Evolutionary conservation across 805 yeast species (phyloP).

Genomic region (Candida nitratophila): DNA sequence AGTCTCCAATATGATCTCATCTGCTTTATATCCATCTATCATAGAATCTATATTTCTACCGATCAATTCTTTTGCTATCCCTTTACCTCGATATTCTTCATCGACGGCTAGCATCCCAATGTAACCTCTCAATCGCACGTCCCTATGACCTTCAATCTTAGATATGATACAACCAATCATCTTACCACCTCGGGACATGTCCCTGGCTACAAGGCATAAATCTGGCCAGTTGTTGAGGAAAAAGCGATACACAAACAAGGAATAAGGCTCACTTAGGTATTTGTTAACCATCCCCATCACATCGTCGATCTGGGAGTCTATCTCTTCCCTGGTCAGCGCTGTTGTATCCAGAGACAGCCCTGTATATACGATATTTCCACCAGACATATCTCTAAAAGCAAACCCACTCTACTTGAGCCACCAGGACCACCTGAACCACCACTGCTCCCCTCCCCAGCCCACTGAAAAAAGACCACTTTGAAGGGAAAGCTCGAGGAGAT

Average conservation of each 20-base stretch:
- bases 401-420: too few species aligned
- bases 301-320: conserved; percentile 37
- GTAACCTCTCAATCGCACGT: conserved; percentile 74
- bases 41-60: conserved; percentile 54
- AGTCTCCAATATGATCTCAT: conserved; percentile 90
- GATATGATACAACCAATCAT: conserved; percentile 83
- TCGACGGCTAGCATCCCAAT: conserved; percentile 94
- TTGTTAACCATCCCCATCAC: conserved; percentile 53
- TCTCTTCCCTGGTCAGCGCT: conserved; percentile 6
- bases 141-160: conserved; percentile 71
- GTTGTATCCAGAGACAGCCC: conserved; percentile 16
- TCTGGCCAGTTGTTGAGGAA: conserved; percentile 90
- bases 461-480: too few species aligned
- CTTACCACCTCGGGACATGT: conserved; percentile 16
- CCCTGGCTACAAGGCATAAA: conserved; percentile 60
- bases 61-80: conserved; percentile 75
- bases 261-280: conserved; percentile 90
- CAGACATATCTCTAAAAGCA: too few species aligned
- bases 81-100: conserved; percentile 61
- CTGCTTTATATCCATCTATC: conserved; percentile 56
- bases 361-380: conserved; percentile 13
- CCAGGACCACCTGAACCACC: too few species aligned
- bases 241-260: conserved; percentile 86
- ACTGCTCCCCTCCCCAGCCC: too few species aligned
- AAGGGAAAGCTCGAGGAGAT: too few species aligned